Evolutionary conservation across 352 stramenopile species (phyloP), one percentile per base, ranked within the genome.

Genomic region (Phytophthora pseudosyringae): DNA sequence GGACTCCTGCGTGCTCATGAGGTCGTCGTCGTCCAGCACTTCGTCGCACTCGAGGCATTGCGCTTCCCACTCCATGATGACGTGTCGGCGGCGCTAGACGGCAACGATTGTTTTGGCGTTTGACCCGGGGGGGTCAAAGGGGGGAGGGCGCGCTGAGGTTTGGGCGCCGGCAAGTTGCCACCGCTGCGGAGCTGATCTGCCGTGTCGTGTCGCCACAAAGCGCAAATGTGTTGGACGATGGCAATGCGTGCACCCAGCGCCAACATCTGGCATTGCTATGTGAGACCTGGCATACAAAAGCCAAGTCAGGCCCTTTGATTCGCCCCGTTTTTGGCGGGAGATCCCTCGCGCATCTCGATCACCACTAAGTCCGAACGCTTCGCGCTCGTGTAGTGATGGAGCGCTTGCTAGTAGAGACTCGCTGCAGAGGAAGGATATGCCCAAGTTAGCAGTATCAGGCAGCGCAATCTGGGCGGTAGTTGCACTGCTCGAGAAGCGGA

Each of bases 31-130:
- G 64, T 91, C 86, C 32, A 95, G 79, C 65, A 84, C 81, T 81
- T 95, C 86, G 60, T 95, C 81, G 72, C 86, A 94, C 47, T 82
- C 82, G 61, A 94, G 86, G 51, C 75, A 73, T 66, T 89, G 67
- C 33, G 67, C 71, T 67, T 85, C 73, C 73, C 81, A 90, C 53
- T 90, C 78, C 72, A 84, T 91, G 18, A 31, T 69, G 46, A 21
- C 21, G 21, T 21, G 21, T 21, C 21, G 21, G 11, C 7, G 35
- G 10, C n/a, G 12, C 25, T 39, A n/a, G 49, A 48, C 21, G 55
- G 12, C 28, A 57, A 62, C 41, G 36, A 56, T 50, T 44, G 21
- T 54, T 54, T 29, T 28, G 35, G 38, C 25, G 13, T 21, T 21
- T 21, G 21, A n/a, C n/a, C n/a, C n/a, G 32, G 13, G 15, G 35